Conservation (phyloP, 140 eudicot species). For the Flaveria floridana region DNA sequence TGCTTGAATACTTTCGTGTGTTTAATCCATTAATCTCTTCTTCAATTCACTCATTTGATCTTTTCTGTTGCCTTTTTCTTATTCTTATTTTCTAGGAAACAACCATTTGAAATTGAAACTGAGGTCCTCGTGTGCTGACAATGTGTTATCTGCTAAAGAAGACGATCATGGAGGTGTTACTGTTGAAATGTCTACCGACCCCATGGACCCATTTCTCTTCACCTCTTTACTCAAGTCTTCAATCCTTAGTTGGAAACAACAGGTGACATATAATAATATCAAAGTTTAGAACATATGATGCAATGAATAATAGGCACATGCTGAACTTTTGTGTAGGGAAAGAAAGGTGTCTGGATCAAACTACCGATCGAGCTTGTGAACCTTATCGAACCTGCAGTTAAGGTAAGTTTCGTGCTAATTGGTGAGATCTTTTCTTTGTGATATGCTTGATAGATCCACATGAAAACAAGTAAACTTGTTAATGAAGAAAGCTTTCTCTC, state of each 20-base stretch:
- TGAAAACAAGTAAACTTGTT: neutral
- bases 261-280: constrained; percentile 25
- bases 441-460: no score
- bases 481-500: neutral
- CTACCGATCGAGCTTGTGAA: constrained; percentile 61
- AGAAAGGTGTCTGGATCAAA: constrained; percentile 67
- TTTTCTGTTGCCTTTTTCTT: neutral
- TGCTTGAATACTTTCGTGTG: no score
- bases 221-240: constrained; percentile 51
- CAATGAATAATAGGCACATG: no score
- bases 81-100: neutral
- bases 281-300: no score
- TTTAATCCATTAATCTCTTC: no score
- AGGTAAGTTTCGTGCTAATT: constrained; percentile 33
- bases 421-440: no score
- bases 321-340: constrained; percentile 46
- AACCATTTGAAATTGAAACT: neutral
- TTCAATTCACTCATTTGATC: neutral
- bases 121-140: constrained; percentile 28
- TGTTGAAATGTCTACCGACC: constrained; percentile 46
- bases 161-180: constrained; percentile 61
- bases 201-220: constrained; percentile 43
- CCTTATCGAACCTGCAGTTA: constrained; percentile 64
- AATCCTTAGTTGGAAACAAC: constrained; percentile 51
- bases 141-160: constrained; percentile 33